phyloP scores from a whole-genome alignment of 176 grass and related monocot species.

The Triticum monococcum region DNA sequence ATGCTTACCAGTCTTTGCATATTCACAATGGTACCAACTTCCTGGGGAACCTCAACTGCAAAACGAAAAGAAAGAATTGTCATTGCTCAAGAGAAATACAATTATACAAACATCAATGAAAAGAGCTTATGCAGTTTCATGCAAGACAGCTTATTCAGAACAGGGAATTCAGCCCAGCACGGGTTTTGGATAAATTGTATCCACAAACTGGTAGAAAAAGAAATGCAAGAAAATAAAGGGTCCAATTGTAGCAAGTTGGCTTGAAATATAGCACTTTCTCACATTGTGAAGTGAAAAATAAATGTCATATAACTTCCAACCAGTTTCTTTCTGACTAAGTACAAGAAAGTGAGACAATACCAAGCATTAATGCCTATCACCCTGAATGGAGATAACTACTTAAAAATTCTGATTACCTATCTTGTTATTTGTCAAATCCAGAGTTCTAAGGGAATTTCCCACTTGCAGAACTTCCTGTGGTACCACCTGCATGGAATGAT shows the following conservation, averaged over 20 bases:
- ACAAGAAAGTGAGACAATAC: conserved; percentile 6
- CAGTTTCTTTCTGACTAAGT: conserved; percentile 3
- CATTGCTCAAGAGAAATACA: conserved; percentile 16
- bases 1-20: conserved; percentile 92
- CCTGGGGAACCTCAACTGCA: conserved; percentile 73
- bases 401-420: conserved; percentile 56
- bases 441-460: conserved; percentile 77
- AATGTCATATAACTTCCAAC: not conserved
- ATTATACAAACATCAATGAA: conserved; percentile 10
- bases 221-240: not conserved
- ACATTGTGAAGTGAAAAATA: not conserved
- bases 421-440: conserved; percentile 98
- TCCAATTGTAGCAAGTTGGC: not conserved
- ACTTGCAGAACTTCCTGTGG: conserved; percentile 87
- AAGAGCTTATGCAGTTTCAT: not conserved
- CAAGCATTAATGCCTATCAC: not conserved
- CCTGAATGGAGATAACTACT: conserved; percentile 10
- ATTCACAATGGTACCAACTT: conserved; percentile 65
- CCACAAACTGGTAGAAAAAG: not conserved
- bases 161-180: not conserved
- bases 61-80: conserved; percentile 30
- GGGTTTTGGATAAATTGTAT: not conserved
- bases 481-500: conserved; percentile 46
- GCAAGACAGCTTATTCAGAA: not conserved
- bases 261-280: not conserved